Base-by-base conservation (phyloP, 2,329 filamentous ascomycete species). In the Aureobasidium sp. region DNA sequence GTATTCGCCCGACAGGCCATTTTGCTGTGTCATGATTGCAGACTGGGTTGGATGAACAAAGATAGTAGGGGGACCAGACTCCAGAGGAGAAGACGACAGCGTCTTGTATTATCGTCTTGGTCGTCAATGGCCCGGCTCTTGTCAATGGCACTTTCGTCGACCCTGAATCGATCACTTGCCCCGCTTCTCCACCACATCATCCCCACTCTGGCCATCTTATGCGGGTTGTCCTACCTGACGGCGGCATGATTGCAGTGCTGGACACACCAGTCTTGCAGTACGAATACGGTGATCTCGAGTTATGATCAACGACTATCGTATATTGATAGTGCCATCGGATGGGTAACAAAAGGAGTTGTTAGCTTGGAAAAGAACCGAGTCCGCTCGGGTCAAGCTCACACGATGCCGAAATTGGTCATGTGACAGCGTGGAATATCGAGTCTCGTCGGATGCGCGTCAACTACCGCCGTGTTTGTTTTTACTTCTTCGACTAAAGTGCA, bases 1-100 rank as follows among this genome's bases (percentile, higher is more conserved):
- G 68, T 82, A 86, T 15, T 63, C 54, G 45, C 61, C 61, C 19
- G 61, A 44, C 11, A 12, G 29, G 15, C 14, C 40, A 35, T 56
- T 27, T 17, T 61, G 60, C 17, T 61, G 40, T 39, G 60, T 42
- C 60, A 61, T 61, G n/a, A 1, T 37, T 48, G 27, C 11, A 4
- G 14, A 24, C 0, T 29, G 22, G 19, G 5, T 12, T 24, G 12
- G 19, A 24, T 3, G 5, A 27, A 15, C 12, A 24, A 17, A 5
- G 15, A 5, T 8, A 9, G 42, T 9, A 58, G 24, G 35, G 14
- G 11, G 1, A 33, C 1, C 27, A 11, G 6, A 22, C 5, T 17
- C 8, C n/a, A 40, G 19, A 15, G 22, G 11, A 45, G 29, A 22
- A 15, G 31, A 39, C 29, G 31, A 31, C 8, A 14, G 22, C 39